Conservation (phyloP, 305 asterid species). For the Solanum chacoense region DNA sequence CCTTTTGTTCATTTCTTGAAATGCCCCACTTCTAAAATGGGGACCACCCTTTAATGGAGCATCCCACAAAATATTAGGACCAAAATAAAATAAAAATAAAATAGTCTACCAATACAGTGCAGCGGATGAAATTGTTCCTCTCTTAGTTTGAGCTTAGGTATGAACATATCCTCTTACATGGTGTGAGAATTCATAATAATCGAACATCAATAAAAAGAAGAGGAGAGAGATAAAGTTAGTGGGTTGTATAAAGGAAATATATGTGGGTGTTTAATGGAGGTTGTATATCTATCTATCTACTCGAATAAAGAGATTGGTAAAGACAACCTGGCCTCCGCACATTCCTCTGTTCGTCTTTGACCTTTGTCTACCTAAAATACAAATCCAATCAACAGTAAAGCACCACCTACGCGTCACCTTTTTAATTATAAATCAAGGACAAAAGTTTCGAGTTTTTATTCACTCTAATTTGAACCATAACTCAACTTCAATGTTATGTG, state of each 20-base stretch:
- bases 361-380: conserved; percentile 41
- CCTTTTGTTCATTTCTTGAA: background rate
- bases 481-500: background rate
- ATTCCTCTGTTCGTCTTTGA: conserved; percentile 47
- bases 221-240: background rate
- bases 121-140: too few species aligned
- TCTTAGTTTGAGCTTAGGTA: too few species aligned
- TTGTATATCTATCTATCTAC: background rate
- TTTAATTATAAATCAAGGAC: background rate
- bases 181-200: background rate
- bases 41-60: background rate
- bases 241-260: background rate
- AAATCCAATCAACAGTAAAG: background rate
- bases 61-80: background rate
- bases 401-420: background rate
- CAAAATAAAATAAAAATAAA: background rate
- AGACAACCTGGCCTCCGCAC: conserved; percentile 29
- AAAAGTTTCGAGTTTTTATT: background rate
- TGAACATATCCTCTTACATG: too few species aligned
- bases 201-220: too few species aligned
- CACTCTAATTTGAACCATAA: background rate
- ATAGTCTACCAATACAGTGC: background rate
- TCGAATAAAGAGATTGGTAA: conserved; percentile 11
- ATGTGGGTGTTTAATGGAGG: background rate
- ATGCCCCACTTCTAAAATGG: background rate